Percentiles rank a stretch among this genome's conserved stretches.
Conservation (phyloP, 352 stramenopile genomes). For the Bremia lactucae region DNA sequence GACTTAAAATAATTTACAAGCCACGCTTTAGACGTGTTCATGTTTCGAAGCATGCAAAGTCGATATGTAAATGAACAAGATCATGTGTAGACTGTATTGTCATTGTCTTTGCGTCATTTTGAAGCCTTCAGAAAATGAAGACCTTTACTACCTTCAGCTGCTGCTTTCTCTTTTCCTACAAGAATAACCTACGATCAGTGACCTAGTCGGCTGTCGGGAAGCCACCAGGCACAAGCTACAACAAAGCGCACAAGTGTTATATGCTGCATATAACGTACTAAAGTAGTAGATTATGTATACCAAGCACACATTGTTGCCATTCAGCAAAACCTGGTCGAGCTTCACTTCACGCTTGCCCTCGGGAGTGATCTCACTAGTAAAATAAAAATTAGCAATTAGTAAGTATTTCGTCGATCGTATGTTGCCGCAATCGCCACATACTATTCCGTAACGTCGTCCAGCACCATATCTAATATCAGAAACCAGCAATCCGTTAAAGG, state of each 20-base stretch:
- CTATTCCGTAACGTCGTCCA: conserved; percentile 94
- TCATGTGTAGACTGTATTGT: too few species aligned
- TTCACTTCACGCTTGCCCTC: conserved; percentile 82
- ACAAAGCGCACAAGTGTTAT: neutral
- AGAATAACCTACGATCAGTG: too few species aligned
- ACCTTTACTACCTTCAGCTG: too few species aligned
- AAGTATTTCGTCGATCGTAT: conserved; percentile 3
- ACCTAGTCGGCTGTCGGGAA: conserved; percentile 35
- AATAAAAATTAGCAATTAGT: neutral
- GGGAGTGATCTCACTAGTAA: conserved; percentile 67
- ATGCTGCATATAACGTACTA: too few species aligned
- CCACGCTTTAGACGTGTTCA: too few species aligned
- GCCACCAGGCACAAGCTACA: conserved; percentile 70
- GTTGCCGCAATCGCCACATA: conserved; percentile 43
- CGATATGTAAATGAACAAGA: too few species aligned
- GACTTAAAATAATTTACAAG: too few species aligned
- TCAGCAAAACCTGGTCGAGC: conserved; percentile 94
- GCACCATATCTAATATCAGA: conserved; percentile 66
- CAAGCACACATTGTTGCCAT: conserved; percentile 96
- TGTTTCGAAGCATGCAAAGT: too few species aligned
- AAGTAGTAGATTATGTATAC: conserved; percentile 16
- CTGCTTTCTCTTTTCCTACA: conserved; percentile 1
- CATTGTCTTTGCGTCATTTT: too few species aligned
- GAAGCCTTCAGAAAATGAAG: too few species aligned
- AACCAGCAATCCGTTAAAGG: too few species aligned